Conservation (phyloP, 306 rosid species). For the Gleditsia sinensis region DNA sequence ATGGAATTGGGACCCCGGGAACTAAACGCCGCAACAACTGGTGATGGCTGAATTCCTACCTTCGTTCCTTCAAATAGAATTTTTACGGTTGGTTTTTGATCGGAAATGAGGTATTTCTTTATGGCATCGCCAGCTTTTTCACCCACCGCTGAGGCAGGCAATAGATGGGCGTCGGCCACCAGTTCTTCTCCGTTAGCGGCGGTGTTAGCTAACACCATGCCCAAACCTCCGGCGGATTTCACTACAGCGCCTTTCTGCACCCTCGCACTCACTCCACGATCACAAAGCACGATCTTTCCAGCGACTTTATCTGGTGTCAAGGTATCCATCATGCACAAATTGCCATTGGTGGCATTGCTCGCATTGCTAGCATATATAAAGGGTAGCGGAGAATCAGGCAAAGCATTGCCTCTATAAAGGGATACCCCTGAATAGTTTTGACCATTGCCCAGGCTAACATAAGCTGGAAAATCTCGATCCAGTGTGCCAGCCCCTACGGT, state of each 20-base stretch:
- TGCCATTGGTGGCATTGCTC: constrained; percentile 34
- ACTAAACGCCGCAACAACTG: constrained; percentile 81
- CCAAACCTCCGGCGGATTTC: constrained; percentile 70
- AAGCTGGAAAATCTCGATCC: constrained; percentile 83
- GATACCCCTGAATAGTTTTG: constrained; percentile 66
- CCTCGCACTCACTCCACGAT: constrained; percentile 57
- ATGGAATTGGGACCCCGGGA: constrained; percentile 72
- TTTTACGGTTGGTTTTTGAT: constrained; percentile 49
- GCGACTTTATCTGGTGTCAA: constrained; percentile 58
- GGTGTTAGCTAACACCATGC: constrained; percentile 68
- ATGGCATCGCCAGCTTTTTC: constrained; percentile 44
- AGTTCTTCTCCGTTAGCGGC: constrained; percentile 59
- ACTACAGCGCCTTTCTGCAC: constrained; percentile 67
- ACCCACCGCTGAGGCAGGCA: constrained; percentile 65
- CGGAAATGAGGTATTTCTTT: constrained; percentile 44
- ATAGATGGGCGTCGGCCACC: constrained; percentile 70
- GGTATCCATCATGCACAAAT: constrained; percentile 50
- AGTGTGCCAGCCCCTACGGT: constrained; percentile 91
- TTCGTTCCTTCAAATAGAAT: constrained; percentile 65
- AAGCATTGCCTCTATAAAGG: constrained; percentile 40
- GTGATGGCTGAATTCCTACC: constrained; percentile 65
- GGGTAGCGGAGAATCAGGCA: constrained; percentile 37
- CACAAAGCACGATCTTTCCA: constrained; percentile 76
- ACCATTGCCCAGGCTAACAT: constrained; percentile 66
- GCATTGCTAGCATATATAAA: constrained; percentile 63